A percentile compares a stretch with the other conserved stretches of the same genome.
Evolutionary conservation across 495 filamentous ascomycete genomes (phyloP).

Genomic region (Aspergillus carlsbadensis): DNA sequence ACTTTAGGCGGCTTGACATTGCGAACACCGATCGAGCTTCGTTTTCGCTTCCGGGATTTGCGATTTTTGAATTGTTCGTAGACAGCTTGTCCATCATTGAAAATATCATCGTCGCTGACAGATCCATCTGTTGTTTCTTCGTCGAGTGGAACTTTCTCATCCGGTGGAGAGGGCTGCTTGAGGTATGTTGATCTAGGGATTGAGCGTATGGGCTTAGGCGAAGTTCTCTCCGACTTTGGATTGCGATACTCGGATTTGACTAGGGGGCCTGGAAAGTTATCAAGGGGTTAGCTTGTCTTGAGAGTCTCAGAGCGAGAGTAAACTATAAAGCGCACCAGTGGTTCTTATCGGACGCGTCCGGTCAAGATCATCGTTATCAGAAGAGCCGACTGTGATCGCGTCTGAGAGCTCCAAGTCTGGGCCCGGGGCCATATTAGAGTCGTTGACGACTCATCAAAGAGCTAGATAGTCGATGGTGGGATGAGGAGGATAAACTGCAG

Average conservation of each 20-base stretch:
- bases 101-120: conserved; percentile 39
- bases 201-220: background rate
- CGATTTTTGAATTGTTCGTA: conserved; percentile 61
- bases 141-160: conserved; percentile 18
- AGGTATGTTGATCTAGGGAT: background rate
- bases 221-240: background rate
- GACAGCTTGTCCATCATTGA: conserved; percentile 49
- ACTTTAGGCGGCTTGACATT: conserved; percentile 42
- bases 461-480: background rate
- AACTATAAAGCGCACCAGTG: background rate
- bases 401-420: conserved; percentile 24
- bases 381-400: conserved; percentile 29
- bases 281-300: background rate
- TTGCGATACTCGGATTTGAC: background rate
- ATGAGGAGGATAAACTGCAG: background rate
- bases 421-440: conserved; percentile 14
- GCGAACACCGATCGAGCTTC: conserved; percentile 45
- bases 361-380: conserved; percentile 43
- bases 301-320: background rate
- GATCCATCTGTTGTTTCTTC: conserved; percentile 20
- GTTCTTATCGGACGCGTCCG: conserved; percentile 22
- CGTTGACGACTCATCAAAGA: background rate
- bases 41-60: conserved; percentile 55
- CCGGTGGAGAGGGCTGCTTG: conserved; percentile 12
- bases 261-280: background rate